A percentile compares a stretch with the other conserved stretches of the same genome.
Evolutionary conservation across 2,329 filamentous ascomycete species (phyloP).

Genomic region (Aspergillus sojae): DNA sequence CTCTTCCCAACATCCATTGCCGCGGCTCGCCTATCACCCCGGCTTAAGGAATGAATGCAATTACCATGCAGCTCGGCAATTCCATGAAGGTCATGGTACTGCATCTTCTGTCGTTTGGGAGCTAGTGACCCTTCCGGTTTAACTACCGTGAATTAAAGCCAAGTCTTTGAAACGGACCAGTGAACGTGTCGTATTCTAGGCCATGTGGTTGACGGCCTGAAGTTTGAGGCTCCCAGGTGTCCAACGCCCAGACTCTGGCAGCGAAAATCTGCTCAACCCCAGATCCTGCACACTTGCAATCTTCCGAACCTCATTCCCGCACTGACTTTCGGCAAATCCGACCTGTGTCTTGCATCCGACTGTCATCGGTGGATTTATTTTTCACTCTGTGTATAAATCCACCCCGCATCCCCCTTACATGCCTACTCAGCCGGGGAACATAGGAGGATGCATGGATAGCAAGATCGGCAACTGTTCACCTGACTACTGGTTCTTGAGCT

Average conservation of each 20-base stretch:
- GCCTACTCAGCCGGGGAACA: neutral
- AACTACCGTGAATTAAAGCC: neutral
- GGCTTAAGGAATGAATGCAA: neutral
- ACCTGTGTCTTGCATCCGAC: conserved; percentile 10
- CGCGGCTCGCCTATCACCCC: neutral
- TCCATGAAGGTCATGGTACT: neutral
- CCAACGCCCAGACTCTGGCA: neutral
- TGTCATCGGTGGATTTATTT: neutral
- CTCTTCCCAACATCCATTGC: neutral
- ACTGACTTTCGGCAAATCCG: conserved; percentile 14
- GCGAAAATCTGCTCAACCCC: conserved; percentile 12
- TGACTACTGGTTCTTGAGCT: neutral
- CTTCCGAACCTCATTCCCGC: conserved; percentile 9
- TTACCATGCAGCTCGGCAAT: neutral
- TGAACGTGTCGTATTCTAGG: neutral
- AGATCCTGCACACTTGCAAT: conserved; percentile 1
- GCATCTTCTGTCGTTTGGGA: neutral
- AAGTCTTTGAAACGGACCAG: neutral
- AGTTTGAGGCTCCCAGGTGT: neutral
- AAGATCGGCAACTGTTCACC: neutral
- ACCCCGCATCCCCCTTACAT: neutral
- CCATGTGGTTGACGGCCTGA: neutral
- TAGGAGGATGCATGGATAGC: neutral
- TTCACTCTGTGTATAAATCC: conserved; percentile 9
- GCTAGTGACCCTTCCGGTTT: neutral